Percentiles rank a stretch among this genome's conserved stretches.
These are phyloP conservation scores for Aquilaria sinensis DNA, from an alignment of 345 rosid species.

Conservation along the genomic window DNA sequence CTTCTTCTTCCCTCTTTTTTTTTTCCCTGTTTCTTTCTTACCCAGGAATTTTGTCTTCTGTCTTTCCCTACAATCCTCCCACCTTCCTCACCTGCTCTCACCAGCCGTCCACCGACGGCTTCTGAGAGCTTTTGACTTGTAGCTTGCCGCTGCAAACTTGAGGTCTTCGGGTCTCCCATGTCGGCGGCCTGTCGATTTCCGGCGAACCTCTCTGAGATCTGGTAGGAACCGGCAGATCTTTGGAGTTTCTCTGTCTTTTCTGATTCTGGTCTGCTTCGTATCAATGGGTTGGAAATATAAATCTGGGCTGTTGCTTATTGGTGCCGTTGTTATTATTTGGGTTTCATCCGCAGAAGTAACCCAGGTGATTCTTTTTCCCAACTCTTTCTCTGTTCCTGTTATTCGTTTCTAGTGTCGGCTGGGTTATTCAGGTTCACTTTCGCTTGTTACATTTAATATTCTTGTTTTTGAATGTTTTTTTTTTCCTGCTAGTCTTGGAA, in stretches of 20 bases:
- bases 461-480: background rate
- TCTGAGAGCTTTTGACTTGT: too few relatives aligned
- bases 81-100: background rate
- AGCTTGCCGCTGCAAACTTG: too few relatives aligned
- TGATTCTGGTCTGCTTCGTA: slow-evolving; percentile 11
- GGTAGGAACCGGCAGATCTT: slow-evolving; percentile 18
- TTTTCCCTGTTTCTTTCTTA: slow-evolving; percentile 5
- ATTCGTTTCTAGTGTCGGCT: background rate
- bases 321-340: slow-evolving; percentile 89
- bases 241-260: slow-evolving; percentile 22
- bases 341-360: slow-evolving; percentile 88
- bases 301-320: slow-evolving; percentile 84
- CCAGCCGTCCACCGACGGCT: slow-evolving; percentile 8
- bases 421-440: background rate
- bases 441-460: background rate
- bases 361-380: slow-evolving; percentile 39
- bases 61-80: slow-evolving; percentile 7
- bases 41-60: background rate
- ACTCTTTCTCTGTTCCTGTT: background rate
- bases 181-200: slow-evolving; percentile 5
- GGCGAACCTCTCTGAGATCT: slow-evolving; percentile 14
- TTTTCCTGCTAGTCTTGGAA: background rate
- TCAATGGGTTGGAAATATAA: slow-evolving; percentile 81
- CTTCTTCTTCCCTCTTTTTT: background rate
- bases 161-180: slow-evolving; percentile 13